Conservation (phyloP, 306 rosid genomes). For the Styphnolobium japonicum region DNA sequence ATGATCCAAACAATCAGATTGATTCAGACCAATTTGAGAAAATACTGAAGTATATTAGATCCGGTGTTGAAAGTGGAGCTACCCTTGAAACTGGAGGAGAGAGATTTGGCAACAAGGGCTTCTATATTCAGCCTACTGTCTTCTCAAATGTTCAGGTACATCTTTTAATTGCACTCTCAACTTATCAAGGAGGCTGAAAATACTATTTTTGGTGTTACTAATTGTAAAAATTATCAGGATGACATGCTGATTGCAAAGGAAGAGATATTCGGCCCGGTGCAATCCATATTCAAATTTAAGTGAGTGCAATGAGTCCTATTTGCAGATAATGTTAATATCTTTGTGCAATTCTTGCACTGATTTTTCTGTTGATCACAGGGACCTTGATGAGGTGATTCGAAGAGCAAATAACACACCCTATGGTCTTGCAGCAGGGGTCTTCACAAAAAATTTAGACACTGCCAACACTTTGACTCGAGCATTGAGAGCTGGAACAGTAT, state of each 20-base stretch:
- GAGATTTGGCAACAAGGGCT: slow-evolving; percentile 59
- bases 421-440: slow-evolving; percentile 84
- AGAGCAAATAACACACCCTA: slow-evolving; percentile 61
- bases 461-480: slow-evolving; percentile 69
- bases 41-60: slow-evolving; percentile 58
- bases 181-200: background rate
- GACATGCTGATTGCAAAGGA: slow-evolving; percentile 72
- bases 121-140: slow-evolving; percentile 70
- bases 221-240: slow-evolving; percentile 43
- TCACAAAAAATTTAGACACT: slow-evolving; percentile 56
- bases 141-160: slow-evolving; percentile 70
- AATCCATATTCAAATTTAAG: slow-evolving; percentile 69
- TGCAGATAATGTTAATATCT: background rate
- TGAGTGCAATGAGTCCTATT: slow-evolving; percentile 33
- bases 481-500: slow-evolving; percentile 64
- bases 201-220: background rate
- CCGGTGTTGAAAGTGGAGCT: slow-evolving; percentile 70
- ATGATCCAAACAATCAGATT: slow-evolving; percentile 39
- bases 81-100: slow-evolving; percentile 72
- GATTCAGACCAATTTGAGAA: slow-evolving; percentile 67
- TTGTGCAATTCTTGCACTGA: background rate
- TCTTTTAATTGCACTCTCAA: background rate
- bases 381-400: slow-evolving; percentile 55
- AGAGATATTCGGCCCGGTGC: slow-evolving; percentile 86
- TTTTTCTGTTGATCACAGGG: slow-evolving; percentile 32